Base-by-base conservation (phyloP, 2,329 filamentous ascomycete species). In the Cladosporium sp. region DNA sequence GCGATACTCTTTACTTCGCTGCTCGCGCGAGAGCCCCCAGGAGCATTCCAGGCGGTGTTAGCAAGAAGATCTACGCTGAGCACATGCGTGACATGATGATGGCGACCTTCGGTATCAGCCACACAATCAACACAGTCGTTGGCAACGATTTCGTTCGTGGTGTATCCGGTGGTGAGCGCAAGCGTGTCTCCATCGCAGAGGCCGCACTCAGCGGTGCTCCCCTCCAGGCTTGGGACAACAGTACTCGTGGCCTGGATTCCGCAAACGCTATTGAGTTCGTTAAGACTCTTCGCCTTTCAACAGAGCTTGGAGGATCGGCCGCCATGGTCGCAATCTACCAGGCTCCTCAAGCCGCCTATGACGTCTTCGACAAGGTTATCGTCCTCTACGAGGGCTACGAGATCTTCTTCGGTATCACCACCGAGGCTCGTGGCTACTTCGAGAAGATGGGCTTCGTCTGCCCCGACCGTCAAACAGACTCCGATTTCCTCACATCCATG, bases 161-260 rank as follows among this genome's bases (percentile, higher is more conserved):
- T 76, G 89, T 92, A 11, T 89, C 86, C 30, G 90, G 90, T 74
- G 90, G 90, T 74, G 89, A 92, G 81, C 85, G 88, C 73, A 88
- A 95, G 79, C 88, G 92, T 75, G 91, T 96, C 5, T 91, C 88
- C 53, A 92, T 95, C 67, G 91, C 90, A 1, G 91, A 95, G 77
- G 91, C 91, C 69, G 84, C 89, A 66, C 80, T 93, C 13, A 88
- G 88, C 18, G 81, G 83, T 36, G 85, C 86, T 0, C 73, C 75
- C n/a, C 60, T 77, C 5, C 88, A 91, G 74, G 53, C 62, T 67
- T 95, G 91, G 91, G 92, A 92, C 73, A 92, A 92, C 80, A 88
- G 85, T 48, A 92, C 90, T 28, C 84, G 90, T 78, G 89, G 89
- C 77, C 81, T 92, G 34, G 90, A 92, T 78, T 89, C 85, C 34